Base-by-base conservation (phyloP, 192 early-diverging fungal species). In the Umbelopsis vinacea region DNA sequence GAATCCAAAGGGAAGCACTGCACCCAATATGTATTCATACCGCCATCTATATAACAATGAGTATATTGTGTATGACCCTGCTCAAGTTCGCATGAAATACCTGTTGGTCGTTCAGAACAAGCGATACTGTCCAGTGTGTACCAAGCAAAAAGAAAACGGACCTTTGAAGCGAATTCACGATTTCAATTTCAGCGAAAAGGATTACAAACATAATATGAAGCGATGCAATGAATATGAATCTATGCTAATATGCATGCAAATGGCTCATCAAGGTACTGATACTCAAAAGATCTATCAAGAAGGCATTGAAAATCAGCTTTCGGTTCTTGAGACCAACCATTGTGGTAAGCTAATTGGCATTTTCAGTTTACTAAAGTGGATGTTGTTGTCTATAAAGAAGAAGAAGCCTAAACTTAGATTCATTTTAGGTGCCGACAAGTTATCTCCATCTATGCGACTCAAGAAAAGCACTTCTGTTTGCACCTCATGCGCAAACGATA, bases 81-180 rank as follows among this genome's bases (percentile, higher is more conserved):
- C 73, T 40, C 93, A 93, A 75, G 84, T 94, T 40, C 84, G 86
- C 72, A 91, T 95, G 71, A 80, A 87, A 67, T 94, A 93, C 63
- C 63, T 90, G 46, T 43, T 89, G 6, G 46, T 80, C 22, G 53
- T 76, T 22, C 68, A 69, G n/a, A 46, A 80, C 19, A 74, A 35
- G 5, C 38, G 46, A 0, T 55, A 57, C 22, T 80, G 79, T 22
- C 67, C 52, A 4, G 45, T 72, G 14, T 76, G 79, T 26, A 19
- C 12, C 0, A 1, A 38, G 15, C 8, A 6, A 35, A 29, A 37
- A 26, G 6, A 14, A 10, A 2, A n/a, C 8, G 26, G 23, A 6
- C 11, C 23, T 17, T 37, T 63, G 57, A 63, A 63, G 15, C 57
- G 57, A 14, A 3, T 63, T 0, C 57, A 63, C 2, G 17, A 63